Conservation (phyloP, 2,329 filamentous ascomycete genomes). For the Fusarium chlamydosporum region DNA sequence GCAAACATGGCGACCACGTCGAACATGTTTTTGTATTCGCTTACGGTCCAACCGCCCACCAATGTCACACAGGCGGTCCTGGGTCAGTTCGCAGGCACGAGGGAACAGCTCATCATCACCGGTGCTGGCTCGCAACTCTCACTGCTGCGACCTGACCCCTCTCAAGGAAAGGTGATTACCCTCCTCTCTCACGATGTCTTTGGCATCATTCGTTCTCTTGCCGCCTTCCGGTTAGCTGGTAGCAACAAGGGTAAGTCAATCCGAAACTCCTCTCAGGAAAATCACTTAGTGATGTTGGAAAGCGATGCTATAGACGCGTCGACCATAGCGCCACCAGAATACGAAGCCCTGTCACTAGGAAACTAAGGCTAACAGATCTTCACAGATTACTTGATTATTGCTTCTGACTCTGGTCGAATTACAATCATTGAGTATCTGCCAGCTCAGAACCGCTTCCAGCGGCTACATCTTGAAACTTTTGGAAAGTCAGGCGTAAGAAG, state of each 20-base stretch:
- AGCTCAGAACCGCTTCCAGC: constrained; percentile 86
- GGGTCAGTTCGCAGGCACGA: constrained; percentile 95
- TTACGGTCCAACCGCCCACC: constrained; percentile 94
- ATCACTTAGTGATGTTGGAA: constrained; percentile 76
- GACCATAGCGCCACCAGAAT: constrained; percentile 34
- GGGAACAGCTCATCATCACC: constrained; percentile 97
- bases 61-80: constrained; percentile 91
- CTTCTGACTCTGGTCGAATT: constrained; percentile 95
- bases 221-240: constrained; percentile 91
- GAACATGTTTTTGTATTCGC: constrained; percentile 97
- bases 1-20: constrained; percentile 93
- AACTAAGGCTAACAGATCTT: constrained; percentile 47
- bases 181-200: constrained; percentile 94
- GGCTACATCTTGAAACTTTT: constrained; percentile 96
- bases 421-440: constrained; percentile 93
- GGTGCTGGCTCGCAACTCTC: constrained; percentile 91
- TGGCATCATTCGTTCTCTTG: constrained; percentile 91
- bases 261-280: constrained; percentile 57
- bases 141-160: constrained; percentile 86
- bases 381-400: constrained; percentile 94
- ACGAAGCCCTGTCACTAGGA: constrained; percentile 50
- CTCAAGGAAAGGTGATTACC: constrained; percentile 87
- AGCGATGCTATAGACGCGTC: constrained; percentile 49
- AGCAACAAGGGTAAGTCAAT: constrained; percentile 90
- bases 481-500: constrained; percentile 96